These are phyloP conservation scores for Pseudogymnoascus sp. DNA, from an alignment of 2,329 filamentous ascomycete genomes.

Conservation along the genomic window DNA sequence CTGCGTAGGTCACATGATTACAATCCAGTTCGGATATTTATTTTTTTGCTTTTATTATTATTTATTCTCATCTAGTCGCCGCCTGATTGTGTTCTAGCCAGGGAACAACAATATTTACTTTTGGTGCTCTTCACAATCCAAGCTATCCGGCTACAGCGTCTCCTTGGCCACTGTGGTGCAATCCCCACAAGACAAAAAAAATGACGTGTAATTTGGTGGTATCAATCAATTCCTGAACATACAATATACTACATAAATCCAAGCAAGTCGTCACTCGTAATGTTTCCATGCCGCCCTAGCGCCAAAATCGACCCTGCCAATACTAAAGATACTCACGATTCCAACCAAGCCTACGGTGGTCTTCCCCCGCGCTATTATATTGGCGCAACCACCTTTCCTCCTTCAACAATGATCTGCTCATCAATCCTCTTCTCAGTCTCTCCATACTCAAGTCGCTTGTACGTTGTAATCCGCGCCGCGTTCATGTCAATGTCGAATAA, in stretches of 20 bases:
- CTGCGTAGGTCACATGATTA: conserved; percentile 25
- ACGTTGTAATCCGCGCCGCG: conserved; percentile 77
- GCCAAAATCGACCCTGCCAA: background rate
- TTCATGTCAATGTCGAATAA: conserved; percentile 94
- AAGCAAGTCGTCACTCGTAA: conserved; percentile 5
- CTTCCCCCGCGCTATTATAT: background rate
- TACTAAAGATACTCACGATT: background rate
- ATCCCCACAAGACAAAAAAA: background rate
- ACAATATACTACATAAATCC: conserved; percentile 8
- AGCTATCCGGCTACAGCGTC: too few relatives aligned
- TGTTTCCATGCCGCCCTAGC: conserved; percentile 1
- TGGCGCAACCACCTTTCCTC: conserved; percentile 36
- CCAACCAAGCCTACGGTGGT: background rate
- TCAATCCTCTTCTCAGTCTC: conserved; percentile 46
- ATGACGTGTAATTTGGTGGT: background rate
- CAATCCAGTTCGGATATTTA: background rate
- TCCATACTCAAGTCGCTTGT: conserved; percentile 75
- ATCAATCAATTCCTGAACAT: conserved; percentile 8
- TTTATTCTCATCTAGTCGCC: background rate
- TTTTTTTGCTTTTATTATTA: background rate
- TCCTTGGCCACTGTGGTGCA: background rate
- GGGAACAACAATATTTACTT: background rate
- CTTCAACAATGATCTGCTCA: conserved; percentile 58
- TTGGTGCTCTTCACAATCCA: background rate
- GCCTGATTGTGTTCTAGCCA: background rate